A percentile compares a stretch with the other conserved stretches of the same genome.
Evolutionary conservation across 1,284 basidiomycete species (phyloP).

Genomic region (Amylostereum areolatum): DNA sequence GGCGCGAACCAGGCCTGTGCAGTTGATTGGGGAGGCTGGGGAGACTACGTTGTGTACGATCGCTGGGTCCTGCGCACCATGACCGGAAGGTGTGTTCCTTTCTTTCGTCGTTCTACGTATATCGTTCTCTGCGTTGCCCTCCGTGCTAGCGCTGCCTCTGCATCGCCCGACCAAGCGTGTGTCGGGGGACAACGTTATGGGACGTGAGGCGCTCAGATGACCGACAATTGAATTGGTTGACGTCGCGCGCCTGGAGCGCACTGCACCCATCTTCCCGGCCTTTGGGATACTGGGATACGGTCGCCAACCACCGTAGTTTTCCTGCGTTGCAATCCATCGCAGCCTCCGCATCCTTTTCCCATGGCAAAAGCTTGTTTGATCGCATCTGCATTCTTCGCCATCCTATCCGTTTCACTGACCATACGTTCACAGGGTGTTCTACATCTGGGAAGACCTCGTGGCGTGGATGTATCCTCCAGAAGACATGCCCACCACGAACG

Average conservation of each 20-base stretch:
- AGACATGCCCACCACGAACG: constrained; percentile 6
- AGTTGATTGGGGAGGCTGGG: constrained; percentile 22
- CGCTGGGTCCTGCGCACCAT: constrained; percentile 35
- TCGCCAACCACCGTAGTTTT: too few species aligned
- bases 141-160: too few species aligned
- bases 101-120: background rate
- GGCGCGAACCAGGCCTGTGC: background rate
- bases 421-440: constrained; percentile 9
- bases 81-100: constrained; percentile 26
- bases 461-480: constrained; percentile 9
- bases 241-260: too few species aligned
- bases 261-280: too few species aligned
- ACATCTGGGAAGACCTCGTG: constrained; percentile 5
- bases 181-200: too few species aligned
- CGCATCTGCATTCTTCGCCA: background rate
- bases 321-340: too few species aligned
- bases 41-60: constrained; percentile 34
- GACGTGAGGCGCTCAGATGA: too few species aligned
- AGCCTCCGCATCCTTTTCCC: too few species aligned
- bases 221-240: too few species aligned
- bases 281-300: too few species aligned
- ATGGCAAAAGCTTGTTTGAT: background rate
- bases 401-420: background rate
- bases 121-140: background rate
- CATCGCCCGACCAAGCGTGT: too few species aligned